These are phyloP conservation scores for Breynia disticha DNA, from an alignment of 441 rosid genomes.

Conservation along the genomic window DNA sequence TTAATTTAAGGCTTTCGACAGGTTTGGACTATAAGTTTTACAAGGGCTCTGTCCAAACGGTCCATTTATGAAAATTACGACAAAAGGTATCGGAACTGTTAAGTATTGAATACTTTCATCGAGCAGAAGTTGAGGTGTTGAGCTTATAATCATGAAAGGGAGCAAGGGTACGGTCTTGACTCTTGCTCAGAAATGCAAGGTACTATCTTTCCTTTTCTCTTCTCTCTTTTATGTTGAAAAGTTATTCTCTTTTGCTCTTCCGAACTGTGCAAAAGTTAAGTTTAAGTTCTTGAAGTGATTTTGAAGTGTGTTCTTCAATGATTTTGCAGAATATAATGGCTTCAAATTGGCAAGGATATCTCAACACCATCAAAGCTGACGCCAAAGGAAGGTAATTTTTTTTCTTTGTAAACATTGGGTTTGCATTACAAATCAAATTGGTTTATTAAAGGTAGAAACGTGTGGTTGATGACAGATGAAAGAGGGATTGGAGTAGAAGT, in stretches of 20 bases:
- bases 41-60: too few species aligned
- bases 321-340: slow-evolving; percentile 56
- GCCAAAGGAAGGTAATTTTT: slow-evolving; percentile 64
- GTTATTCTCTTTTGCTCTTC: too few species aligned
- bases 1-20: too few species aligned
- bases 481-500: neutral
- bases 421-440: neutral
- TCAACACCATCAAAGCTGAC: slow-evolving; percentile 76
- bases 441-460: neutral
- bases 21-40: too few species aligned
- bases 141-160: slow-evolving; percentile 32
- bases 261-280: too few species aligned
- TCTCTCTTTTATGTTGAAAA: neutral
- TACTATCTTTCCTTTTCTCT: slow-evolving; percentile 12
- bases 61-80: too few species aligned
- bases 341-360: slow-evolving; percentile 75
- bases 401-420: neutral
- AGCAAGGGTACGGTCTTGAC: slow-evolving; percentile 38
- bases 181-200: slow-evolving; percentile 75
- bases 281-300: neutral
- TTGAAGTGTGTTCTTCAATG: neutral
- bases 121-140: slow-evolving; percentile 16
- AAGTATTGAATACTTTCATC: slow-evolving; percentile 28
- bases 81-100: too few species aligned
- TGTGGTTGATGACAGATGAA: slow-evolving; percentile 1